phyloP scores from a whole-genome alignment of 768 basidiomycete genomes.

The Suillus placidus region DNA sequence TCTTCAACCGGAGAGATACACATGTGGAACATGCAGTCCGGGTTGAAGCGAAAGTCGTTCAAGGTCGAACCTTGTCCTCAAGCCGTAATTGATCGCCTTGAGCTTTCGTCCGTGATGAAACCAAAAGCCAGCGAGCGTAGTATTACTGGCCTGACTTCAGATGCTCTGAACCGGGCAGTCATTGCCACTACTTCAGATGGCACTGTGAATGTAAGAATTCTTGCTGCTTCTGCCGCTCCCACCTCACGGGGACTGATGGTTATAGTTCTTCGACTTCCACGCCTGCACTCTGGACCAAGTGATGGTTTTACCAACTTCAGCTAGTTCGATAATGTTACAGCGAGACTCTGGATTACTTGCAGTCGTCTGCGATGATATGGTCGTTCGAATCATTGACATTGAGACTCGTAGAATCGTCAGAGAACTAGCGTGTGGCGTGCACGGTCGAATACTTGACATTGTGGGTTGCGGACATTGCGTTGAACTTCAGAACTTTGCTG shows the following conservation, averaged over 20 bases:
- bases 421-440: slow-evolving; percentile 77
- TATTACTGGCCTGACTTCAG: slow-evolving; percentile 83
- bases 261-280: slow-evolving; percentile 96
- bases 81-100: slow-evolving; percentile 49
- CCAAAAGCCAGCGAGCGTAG: slow-evolving; percentile 49
- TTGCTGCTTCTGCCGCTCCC: neutral
- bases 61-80: slow-evolving; percentile 64
- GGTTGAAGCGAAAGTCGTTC: slow-evolving; percentile 80
- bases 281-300: slow-evolving; percentile 73
- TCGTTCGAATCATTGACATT: slow-evolving; percentile 85
- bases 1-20: slow-evolving; percentile 78
- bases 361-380: slow-evolving; percentile 81
- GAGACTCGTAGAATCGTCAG: slow-evolving; percentile 88
- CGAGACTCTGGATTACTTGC: slow-evolving; percentile 86
- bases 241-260: slow-evolving; percentile 4
- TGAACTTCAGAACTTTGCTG: slow-evolving; percentile 8
- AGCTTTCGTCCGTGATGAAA: slow-evolving; percentile 40
- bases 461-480: slow-evolving; percentile 47
- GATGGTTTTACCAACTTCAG: slow-evolving; percentile 65
- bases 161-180: slow-evolving; percentile 79
- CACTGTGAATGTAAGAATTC: slow-evolving; percentile 72
- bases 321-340: slow-evolving; percentile 75
- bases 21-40: slow-evolving; percentile 98
- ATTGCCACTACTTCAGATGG: slow-evolving; percentile 90
- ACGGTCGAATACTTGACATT: slow-evolving; percentile 85